Base-by-base conservation (phyloP, 2,329 filamentous ascomycete species). In the Alternaria arborescens region DNA sequence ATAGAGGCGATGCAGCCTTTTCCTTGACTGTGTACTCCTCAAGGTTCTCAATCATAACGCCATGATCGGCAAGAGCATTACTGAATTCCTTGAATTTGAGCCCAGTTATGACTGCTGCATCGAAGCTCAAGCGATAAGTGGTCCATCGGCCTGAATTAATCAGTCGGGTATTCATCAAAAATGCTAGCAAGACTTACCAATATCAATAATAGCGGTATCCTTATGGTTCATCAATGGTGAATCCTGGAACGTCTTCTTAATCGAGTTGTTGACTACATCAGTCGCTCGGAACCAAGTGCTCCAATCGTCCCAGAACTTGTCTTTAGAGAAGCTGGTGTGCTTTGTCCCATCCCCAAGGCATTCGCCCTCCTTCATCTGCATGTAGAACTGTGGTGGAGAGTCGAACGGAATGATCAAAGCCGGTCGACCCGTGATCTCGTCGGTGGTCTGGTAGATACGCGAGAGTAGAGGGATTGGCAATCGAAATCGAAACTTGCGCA, bases 41-140 rank as follows among this genome's bases (percentile, higher is more conserved):
- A 20, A 77, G 71, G 18, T 78, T 59, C 32, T 82, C 71, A 16
- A 89, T 79, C 0, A 79, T 72, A 50, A 97, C 83, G 60, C 96
- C 97, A 79, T 91, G 91, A 64, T 96, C 91, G 11, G 82, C 80
- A 1, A 97, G 81, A 1, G 86, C 86, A 8, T 80, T 73, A 4
- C 82, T 79, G 20, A 91, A 79, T 0, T 78, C 66, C 1, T 74
- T 64, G 68, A 85, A 84, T 6, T 75, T 72, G 3, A 68, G 61
- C 0, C 73, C 68, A 3, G 71, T 63, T 1, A 75, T 65, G 7
- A 72, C 76, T 68, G 5, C 70, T 58, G 16, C 68, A 69, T 77
- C 66, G 51, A 89, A 85, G 0, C 77, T 79, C 11, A 90, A 76
- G 5, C 81, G 78, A 68, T 89, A 88, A 0, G 83, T 84, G 16